phyloP scores from a whole-genome alignment of 371 early-diverging fungal species.

The Actinomortierella ambigua region DNA sequence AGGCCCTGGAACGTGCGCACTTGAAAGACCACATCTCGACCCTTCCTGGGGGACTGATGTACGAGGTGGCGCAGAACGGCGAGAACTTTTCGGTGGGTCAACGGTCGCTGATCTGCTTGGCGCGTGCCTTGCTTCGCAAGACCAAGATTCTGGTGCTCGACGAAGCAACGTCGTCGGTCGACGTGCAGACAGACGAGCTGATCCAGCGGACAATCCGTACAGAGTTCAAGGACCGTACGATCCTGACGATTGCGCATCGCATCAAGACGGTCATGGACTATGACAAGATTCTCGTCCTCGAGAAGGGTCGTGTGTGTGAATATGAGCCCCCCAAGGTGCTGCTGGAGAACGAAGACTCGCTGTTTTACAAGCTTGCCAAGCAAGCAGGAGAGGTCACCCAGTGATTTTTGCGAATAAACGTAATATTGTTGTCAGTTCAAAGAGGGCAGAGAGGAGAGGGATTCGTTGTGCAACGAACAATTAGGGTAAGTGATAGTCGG shows the following conservation, averaged over 20 bases:
- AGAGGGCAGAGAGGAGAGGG: not conserved
- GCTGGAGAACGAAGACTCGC: conserved; percentile 25
- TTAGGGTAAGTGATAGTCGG: not conserved
- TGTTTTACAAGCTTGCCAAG: conserved; percentile 21
- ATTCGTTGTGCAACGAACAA: not conserved
- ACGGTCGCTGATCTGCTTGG: conserved; percentile 75
- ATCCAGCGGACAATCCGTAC: conserved; percentile 67
- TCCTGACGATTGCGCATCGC: conserved; percentile 74
- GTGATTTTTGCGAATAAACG: no score
- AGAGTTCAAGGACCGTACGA: conserved; percentile 65
- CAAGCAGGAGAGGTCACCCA: conserved; percentile 20
- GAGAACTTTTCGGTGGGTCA: conserved; percentile 87
- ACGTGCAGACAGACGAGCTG: conserved; percentile 69
- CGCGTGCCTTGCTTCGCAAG: conserved; percentile 75
- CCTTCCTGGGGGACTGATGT: conserved; percentile 52
- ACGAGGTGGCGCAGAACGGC: conserved; percentile 70
- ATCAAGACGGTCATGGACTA: conserved; percentile 70
- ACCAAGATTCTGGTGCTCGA: conserved; percentile 82
- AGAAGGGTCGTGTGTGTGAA: conserved; percentile 64
- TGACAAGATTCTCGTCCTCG: conserved; percentile 68
- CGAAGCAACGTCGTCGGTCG: conserved; percentile 89
- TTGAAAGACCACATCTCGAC: conserved; percentile 53
- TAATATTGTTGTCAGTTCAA: no score
- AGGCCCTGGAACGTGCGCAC: conserved; percentile 62
- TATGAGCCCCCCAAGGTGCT: conserved; percentile 62